Evolutionary conservation across 2,329 filamentous ascomycete genomes (phyloP), one percentile per base, ranked within the genome.

Genomic region (Cyanodermella asteris): DNA sequence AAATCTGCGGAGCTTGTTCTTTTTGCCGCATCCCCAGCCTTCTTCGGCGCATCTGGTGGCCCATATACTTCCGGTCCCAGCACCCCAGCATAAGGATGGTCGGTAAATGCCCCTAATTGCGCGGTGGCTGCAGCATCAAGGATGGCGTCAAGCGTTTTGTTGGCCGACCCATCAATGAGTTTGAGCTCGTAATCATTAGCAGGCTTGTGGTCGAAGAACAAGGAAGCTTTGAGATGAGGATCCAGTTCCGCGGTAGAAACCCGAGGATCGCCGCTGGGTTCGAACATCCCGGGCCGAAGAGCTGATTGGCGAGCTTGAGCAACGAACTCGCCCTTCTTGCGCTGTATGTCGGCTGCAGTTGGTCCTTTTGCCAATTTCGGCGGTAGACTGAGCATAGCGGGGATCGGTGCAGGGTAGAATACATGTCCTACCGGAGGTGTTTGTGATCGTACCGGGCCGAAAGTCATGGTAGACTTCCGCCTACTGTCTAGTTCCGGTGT

Each of bases 391-490:
- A 97, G 61, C 71, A 91, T 82, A 33, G 75, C 72, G 3, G 87
- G 87, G 3, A 97, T 87, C 1, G 80, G 82, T 3, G 87, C 87
- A 9, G 87, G 87, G 45, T 97, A 97, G 49, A 73, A 94, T 7
- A 91, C 67, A n/a, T n/a, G n/a, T n/a, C n/a, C n/a, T n/a, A n/a
- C n/a, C n/a, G n/a, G n/a, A n/a, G n/a, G n/a, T n/a, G n/a, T n/a
- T n/a, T 77, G 94, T 91, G 37, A 71, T 59, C 35, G 84, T 68
- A 4, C 68, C 72, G 2, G 72, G 72, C 8, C 24, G 15, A 19
- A 30, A 44, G 28, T 51, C 43, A 25, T 46, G 42, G 35, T 47
- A 50, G 13, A 42, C 38, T 32, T 47, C 12, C 13, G 21, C 7
- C 17, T 11, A 4, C 15, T 27, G 25, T 8, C 19, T 12, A 18